Conservation (phyloP, 2,329 filamentous ascomycete species). For the Aspergillus chevalieri region DNA sequence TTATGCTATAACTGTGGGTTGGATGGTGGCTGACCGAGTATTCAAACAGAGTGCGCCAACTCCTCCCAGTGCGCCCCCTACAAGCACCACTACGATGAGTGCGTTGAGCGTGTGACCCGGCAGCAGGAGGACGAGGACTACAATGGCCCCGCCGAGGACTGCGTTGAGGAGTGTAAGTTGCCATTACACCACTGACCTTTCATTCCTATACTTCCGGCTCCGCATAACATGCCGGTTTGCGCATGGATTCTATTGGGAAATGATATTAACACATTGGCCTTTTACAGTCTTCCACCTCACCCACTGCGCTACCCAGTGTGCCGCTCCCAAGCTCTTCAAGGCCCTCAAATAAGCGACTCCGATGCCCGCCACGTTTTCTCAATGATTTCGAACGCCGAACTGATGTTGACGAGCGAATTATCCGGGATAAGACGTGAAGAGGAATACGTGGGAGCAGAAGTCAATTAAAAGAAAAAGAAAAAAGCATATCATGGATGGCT, state of each 20-base stretch:
- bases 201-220: neutral
- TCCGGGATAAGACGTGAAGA: constrained; percentile 6
- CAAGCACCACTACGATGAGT: constrained; percentile 99
- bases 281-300: constrained; percentile 92
- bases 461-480: neutral
- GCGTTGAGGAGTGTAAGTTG: constrained; percentile 94
- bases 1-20: too few species aligned
- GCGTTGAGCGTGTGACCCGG: constrained; percentile 82
- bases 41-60: constrained; percentile 71
- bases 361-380: constrained; percentile 9
- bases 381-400: constrained; percentile 8
- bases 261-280: constrained; percentile 7
- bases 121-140: constrained; percentile 62
- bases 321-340: constrained; percentile 91
- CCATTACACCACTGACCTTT: too few species aligned
- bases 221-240: neutral
- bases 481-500: constrained; percentile 1
- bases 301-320: constrained; percentile 89
- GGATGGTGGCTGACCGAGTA: constrained; percentile 3
- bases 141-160: constrained; percentile 80
- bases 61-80: constrained; percentile 74
- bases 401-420: constrained; percentile 5
- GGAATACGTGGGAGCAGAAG: constrained; percentile 3
- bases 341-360: constrained; percentile 69
- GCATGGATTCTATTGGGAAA: too few species aligned